Evolutionary conservation across 306 rosid genomes (phyloP).

Genomic region (Castanea sativa): DNA sequence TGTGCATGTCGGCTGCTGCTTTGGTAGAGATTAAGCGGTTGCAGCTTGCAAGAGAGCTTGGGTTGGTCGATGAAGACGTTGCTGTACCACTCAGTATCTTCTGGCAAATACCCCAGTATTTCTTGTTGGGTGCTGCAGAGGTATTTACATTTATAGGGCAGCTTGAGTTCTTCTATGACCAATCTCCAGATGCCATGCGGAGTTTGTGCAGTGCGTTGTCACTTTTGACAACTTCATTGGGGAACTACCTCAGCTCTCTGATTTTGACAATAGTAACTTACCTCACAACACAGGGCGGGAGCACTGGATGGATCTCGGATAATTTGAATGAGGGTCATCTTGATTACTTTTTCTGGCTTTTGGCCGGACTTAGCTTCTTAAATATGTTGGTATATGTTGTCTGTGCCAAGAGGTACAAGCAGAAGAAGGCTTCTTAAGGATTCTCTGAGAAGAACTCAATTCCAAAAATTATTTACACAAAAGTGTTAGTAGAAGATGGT

Average conservation of each 20-base stretch:
- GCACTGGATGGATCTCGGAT: conserved; percentile 79
- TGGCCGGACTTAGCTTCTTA: conserved; percentile 77
- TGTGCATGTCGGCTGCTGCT: conserved; percentile 97
- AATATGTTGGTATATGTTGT: conserved; percentile 60
- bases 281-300: conserved; percentile 63
- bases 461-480: not conserved
- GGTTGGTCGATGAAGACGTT: conserved; percentile 50
- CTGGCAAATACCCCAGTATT: conserved; percentile 90
- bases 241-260: conserved; percentile 83
- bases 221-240: conserved; percentile 71
- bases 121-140: conserved; percentile 88
- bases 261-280: conserved; percentile 79
- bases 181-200: conserved; percentile 97
- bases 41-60: conserved; percentile 63
- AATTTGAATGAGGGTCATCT: conserved; percentile 83
- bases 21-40: conserved; percentile 67
- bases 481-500: not conserved
- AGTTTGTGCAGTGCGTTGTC: conserved; percentile 92
- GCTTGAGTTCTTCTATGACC: conserved; percentile 93
- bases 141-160: conserved; percentile 83
- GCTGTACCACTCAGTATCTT: conserved; percentile 71
- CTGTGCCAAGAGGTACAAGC: conserved; percentile 67
- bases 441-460: not conserved
- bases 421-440: conserved; percentile 61
- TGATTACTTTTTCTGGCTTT: conserved; percentile 84